Evolutionary conservation across 768 basidiomycete species (phyloP).

Genomic region (Piloderma croceum): DNA sequence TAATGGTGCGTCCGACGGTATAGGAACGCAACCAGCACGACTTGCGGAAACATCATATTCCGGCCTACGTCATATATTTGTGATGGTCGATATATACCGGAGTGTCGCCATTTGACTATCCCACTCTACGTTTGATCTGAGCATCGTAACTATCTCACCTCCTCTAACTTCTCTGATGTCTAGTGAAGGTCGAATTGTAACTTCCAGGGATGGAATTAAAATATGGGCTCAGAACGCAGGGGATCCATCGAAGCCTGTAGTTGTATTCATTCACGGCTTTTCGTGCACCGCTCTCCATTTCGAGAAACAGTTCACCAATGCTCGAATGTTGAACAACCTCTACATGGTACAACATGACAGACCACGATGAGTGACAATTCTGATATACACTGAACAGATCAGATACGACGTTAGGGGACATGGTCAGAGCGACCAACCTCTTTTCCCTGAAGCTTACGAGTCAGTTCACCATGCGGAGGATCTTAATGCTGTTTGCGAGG

Average conservation of each 20-base stretch:
- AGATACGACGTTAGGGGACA: conserved; percentile 32
- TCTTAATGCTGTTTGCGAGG: conserved; percentile 26
- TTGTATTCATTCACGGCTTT: conserved; percentile 18
- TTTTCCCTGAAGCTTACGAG: conserved; percentile 19
- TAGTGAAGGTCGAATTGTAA: conserved; percentile 4
- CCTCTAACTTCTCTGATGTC: too few relatives aligned
- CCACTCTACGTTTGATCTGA: too few relatives aligned
- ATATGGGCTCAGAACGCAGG: conserved; percentile 19
- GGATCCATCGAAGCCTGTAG: conserved; percentile 15
- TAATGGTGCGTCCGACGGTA: too few relatives aligned
- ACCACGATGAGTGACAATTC: background rate
- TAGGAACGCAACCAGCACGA: too few relatives aligned
- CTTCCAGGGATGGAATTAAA: conserved; percentile 14
- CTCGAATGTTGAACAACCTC: conserved; percentile 4
- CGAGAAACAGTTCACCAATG: conserved; percentile 9
- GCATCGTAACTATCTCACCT: too few relatives aligned
- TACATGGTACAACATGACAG: conserved; percentile 5
- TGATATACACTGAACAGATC: conserved; percentile 14
- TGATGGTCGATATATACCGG: too few relatives aligned
- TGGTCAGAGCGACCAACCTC: conserved; percentile 26
- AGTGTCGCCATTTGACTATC: too few relatives aligned
- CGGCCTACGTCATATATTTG: too few relatives aligned
- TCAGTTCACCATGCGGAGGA: conserved; percentile 27
- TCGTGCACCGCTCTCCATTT: conserved; percentile 9
- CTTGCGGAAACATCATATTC: too few relatives aligned